Evolutionary conservation across 495 filamentous ascomycete genomes (phyloP), one percentile per base, ranked within the genome.

Genomic region (Tuber microsphaerosporum): DNA sequence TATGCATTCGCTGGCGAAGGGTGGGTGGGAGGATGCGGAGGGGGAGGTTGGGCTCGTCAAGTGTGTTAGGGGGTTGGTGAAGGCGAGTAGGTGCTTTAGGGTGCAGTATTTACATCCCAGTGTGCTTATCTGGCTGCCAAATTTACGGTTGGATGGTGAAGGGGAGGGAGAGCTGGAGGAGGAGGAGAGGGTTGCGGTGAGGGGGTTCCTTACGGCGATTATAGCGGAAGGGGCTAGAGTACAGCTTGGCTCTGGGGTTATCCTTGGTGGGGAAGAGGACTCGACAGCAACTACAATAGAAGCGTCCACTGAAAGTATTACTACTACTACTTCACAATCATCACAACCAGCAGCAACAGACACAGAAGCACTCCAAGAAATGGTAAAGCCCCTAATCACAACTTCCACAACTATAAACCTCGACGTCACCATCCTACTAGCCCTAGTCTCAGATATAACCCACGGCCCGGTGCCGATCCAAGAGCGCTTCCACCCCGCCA

Each of bases 1-100:
- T 43, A 80, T 89, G 65, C 87, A 89, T 76, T 89, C 90, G 73
- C 87, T 90, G 81, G 89, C 89, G n/a, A 87, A 90, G 83, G 88
- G 87, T 70, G 88, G 88, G 10, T 90, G 88, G 88, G 88, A 89
- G 78, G 81, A 83, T 17, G 84, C 84, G 34, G 86, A 85, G 41
- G 83, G 81, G 2, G 76, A 84, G 72, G 76, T 87, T 75, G 86
- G 87, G 61, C 81, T 92, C 43, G 84, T 91, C 74, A 88, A 87
- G 70, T 84, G 88, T 71, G 90, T 89, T 0, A 82, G 84, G 46
- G 85, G 89, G 77, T 85, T 92, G 68, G 82, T 84, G 70, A 86
- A 84, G 71, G 88, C 89, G 22, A 85, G 89, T 10, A 82, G 84
- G 77, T 84, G 85, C 74, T 87, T 86, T 37, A 86, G 88, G 44